phyloP scores from a whole-genome alignment of 306 rosid genomes.

The Trichosanthes cucumerina region DNA sequence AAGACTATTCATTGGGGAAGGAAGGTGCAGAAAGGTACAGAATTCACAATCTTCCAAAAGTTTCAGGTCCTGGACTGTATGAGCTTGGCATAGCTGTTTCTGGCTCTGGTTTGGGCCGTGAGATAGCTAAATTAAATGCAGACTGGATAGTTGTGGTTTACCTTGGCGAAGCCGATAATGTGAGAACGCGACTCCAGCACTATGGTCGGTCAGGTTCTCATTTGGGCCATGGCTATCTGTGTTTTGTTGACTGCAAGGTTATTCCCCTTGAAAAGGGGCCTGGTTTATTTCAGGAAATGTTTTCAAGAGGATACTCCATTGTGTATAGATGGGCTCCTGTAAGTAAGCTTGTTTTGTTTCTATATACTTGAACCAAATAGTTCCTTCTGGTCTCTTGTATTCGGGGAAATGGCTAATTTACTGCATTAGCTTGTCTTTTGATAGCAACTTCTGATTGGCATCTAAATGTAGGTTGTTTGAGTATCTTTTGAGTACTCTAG shows the following conservation, averaged over 20 bases:
- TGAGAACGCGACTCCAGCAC: conserved; percentile 52
- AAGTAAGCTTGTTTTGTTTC: conserved; percentile 24
- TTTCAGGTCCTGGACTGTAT: conserved; percentile 54
- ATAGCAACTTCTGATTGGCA: not conserved
- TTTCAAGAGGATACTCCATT: conserved; percentile 47
- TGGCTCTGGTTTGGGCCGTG: conserved; percentile 33
- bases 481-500: not conserved
- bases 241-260: not conserved
- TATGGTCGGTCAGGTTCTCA: conserved; percentile 78
- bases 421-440: not conserved
- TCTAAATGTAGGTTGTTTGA: not conserved
- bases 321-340: conserved; percentile 86
- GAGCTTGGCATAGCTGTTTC: conserved; percentile 57
- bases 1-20: conserved; percentile 46
- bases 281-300: conserved; percentile 49
- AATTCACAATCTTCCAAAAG: conserved; percentile 49
- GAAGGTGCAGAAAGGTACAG: conserved; percentile 67
- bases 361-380: conserved; percentile 1
- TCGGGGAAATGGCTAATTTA: not conserved
- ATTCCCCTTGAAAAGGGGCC: conserved; percentile 26
- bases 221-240: conserved; percentile 25
- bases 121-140: conserved; percentile 31
- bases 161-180: conserved; percentile 69
- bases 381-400: not conserved
- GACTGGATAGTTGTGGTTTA: conserved; percentile 41